phyloP scores from a whole-genome alignment of 2,329 filamentous ascomycete genomes.

The Paraphoma chrysanthemicola region DNA sequence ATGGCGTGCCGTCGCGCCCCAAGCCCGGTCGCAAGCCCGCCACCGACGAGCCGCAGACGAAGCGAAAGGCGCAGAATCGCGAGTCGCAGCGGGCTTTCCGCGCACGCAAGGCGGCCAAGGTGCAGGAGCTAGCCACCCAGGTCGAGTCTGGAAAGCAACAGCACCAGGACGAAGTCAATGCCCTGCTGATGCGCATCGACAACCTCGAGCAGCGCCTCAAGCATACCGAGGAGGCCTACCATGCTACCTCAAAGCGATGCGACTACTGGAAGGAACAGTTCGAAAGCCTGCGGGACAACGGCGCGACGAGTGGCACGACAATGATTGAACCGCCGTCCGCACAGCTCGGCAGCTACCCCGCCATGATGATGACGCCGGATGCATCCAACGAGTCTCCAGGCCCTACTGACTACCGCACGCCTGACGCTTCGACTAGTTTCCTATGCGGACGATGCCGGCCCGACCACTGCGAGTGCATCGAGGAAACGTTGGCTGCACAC shows the following conservation, averaged over 20 bases:
- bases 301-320: background rate
- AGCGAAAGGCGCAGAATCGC: slow-evolving; percentile 93
- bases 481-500: slow-evolving; percentile 23
- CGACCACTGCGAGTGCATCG: slow-evolving; percentile 42
- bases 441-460: slow-evolving; percentile 28
- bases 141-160: slow-evolving; percentile 40
- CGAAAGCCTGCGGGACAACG: slow-evolving; percentile 6
- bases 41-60: slow-evolving; percentile 89
- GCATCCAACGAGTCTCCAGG: slow-evolving; percentile 13
- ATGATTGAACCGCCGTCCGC: background rate
- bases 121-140: slow-evolving; percentile 67
- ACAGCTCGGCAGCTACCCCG: background rate
- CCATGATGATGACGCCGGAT: slow-evolving; percentile 14
- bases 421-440: slow-evolving; percentile 29
- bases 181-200: slow-evolving; percentile 20
- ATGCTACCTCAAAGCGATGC: background rate
- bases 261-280: slow-evolving; percentile 20
- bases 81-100: slow-evolving; percentile 90
- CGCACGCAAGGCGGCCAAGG: slow-evolving; percentile 82
- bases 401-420: slow-evolving; percentile 21
- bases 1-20: slow-evolving; percentile 52
- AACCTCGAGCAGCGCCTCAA: background rate
- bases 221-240: background rate
- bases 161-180: slow-evolving; percentile 20
- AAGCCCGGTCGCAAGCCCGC: slow-evolving; percentile 89